These are phyloP conservation scores for Pseudocercospora fijiensis DNA, from an alignment of 2,329 filamentous ascomycete species.

Conservation along the genomic window DNA sequence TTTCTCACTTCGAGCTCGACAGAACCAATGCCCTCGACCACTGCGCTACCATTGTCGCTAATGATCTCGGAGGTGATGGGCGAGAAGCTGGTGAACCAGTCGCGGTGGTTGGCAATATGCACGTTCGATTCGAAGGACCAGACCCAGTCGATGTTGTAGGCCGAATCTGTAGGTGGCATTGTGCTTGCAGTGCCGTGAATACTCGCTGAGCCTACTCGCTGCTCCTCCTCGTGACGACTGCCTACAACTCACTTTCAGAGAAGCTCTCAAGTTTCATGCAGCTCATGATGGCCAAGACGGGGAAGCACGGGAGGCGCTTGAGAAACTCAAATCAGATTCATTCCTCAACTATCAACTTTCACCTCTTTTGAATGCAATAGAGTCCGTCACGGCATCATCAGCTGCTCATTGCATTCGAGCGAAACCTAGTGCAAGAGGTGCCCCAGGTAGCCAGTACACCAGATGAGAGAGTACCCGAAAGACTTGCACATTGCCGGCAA, in stretches of 20 bases:
- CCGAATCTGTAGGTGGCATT: slow-evolving; percentile 24
- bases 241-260: not conserved
- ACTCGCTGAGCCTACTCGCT: not conserved
- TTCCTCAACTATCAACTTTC: not conserved
- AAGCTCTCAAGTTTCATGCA: not conserved
- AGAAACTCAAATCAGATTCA: not conserved
- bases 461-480: not conserved
- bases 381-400: not conserved
- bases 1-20: slow-evolving; percentile 15
- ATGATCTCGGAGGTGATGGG: not conserved
- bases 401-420: not conserved
- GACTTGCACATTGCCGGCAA: not conserved
- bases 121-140: slow-evolving; percentile 23
- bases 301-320: not conserved
- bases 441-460: not conserved
- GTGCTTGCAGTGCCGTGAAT: not conserved
- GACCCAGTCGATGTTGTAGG: slow-evolving; percentile 26
- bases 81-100: slow-evolving; percentile 23
- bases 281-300: not conserved
- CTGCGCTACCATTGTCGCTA: not conserved
- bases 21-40: slow-evolving; percentile 11
- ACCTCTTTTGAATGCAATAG: not conserved
- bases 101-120: slow-evolving; percentile 26
- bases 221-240: not conserved
- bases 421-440: no score